Evolutionary conservation across 2,329 filamentous ascomycete species (phyloP).

Genomic region (Dactylellina drechsleri): DNA sequence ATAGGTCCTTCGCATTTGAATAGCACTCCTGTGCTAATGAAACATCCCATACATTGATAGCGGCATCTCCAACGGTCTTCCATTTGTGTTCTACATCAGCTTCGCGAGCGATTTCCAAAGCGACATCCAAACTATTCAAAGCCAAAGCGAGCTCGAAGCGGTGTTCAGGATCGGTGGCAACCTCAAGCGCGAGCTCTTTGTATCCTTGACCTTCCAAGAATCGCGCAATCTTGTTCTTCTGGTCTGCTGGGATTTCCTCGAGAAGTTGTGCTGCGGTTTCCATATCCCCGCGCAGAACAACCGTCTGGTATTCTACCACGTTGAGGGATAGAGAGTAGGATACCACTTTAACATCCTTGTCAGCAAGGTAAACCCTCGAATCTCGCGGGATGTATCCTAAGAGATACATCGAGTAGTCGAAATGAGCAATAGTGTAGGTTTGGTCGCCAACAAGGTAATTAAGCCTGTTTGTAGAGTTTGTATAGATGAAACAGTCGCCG

Average conservation of each 20-base stretch:
- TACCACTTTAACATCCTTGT: conserved; percentile 92
- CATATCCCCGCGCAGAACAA: conserved; percentile 92
- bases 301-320: conserved; percentile 95
- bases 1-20: conserved; percentile 86
- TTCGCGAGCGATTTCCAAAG: conserved; percentile 81
- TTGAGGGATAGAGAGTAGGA: conserved; percentile 91
- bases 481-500: conserved; percentile 98
- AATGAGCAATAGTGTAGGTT: conserved; percentile 96
- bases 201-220: conserved; percentile 97
- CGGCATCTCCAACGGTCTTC: conserved; percentile 96
- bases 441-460: conserved; percentile 99
- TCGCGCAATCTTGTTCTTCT: conserved; percentile 97
- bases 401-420: conserved; percentile 93
- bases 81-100: conserved; percentile 95
- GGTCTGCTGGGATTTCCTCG: conserved; percentile 83
- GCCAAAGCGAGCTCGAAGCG: conserved; percentile 91
- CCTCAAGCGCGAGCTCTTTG: conserved; percentile 92
- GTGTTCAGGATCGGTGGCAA: conserved; percentile 94
- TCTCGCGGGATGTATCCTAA: conserved; percentile 95
- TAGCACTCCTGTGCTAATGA: conserved; percentile 92
- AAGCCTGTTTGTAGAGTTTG: conserved; percentile 92
- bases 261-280: conserved; percentile 89
- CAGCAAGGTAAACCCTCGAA: conserved; percentile 91
- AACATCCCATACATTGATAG: conserved; percentile 86
- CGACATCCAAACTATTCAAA: conserved; percentile 84